A percentile compares a stretch with the other conserved stretches of the same genome.
These are phyloP conservation scores for Kluyveromyces sp. DNA, from an alignment of 1,139 yeast genomes.

Conservation along the genomic window DNA sequence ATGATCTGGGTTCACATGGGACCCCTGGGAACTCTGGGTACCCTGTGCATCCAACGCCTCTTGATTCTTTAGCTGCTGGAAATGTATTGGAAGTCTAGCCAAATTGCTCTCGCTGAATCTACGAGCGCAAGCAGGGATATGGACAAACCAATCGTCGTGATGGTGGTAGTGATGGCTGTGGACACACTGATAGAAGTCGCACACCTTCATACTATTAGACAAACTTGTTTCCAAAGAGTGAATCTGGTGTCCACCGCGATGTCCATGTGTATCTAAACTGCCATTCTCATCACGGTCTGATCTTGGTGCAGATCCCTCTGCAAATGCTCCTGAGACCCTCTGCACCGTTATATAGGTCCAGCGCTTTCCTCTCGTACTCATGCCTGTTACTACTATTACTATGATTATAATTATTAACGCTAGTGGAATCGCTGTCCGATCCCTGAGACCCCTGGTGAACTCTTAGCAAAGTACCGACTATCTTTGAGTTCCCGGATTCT, in stretches of 20 bases:
- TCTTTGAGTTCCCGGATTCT: background rate
- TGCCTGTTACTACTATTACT: too few relatives aligned
- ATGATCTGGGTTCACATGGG: too few relatives aligned
- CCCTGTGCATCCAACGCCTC: background rate
- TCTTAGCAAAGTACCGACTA: conserved; percentile 3
- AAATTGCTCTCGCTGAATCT: conserved; percentile 8
- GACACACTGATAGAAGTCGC: conserved; percentile 17
- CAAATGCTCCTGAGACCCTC: background rate
- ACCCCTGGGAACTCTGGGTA: too few relatives aligned
- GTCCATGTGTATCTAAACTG: background rate
- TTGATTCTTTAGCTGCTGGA: background rate
- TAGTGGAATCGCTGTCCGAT: background rate
- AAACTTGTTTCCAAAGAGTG: conserved; percentile 3
- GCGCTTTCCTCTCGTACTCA: background rate
- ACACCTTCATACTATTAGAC: conserved; percentile 10
- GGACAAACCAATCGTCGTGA: conserved; percentile 2
- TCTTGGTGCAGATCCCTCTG: background rate
- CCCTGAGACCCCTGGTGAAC: background rate
- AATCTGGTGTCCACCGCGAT: background rate
- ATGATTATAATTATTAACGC: too few relatives aligned
- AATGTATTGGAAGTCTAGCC: conserved; percentile 1
- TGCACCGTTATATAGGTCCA: background rate
- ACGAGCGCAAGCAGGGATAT: conserved; percentile 3
- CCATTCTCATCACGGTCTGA: too few relatives aligned
- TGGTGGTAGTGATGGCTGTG: conserved; percentile 9